Evolutionary conservation across 345 rosid species (phyloP).

Genomic region (Eucalyptus regnans): DNA sequence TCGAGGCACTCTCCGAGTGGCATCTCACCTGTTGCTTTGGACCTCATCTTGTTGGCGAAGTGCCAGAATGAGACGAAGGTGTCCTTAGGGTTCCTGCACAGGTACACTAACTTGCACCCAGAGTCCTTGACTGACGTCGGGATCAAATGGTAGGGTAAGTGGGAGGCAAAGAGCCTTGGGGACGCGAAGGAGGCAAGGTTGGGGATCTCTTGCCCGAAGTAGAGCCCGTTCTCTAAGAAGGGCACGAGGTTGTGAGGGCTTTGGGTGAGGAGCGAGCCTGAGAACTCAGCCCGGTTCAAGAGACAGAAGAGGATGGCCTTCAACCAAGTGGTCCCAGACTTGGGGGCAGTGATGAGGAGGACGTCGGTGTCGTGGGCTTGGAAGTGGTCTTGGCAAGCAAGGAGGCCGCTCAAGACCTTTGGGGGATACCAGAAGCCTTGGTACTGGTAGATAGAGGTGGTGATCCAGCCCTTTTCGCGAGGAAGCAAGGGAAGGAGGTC

Average conservation of each 20-base stretch:
- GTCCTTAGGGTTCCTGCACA: slow-evolving; percentile 9
- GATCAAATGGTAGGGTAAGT: background rate
- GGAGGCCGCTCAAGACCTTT: background rate
- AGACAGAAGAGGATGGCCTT: background rate
- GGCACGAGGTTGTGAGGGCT: slow-evolving; percentile 2
- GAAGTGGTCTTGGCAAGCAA: background rate
- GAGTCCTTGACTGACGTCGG: background rate
- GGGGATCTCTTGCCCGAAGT: background rate
- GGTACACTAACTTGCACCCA: background rate
- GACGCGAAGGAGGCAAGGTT: background rate
- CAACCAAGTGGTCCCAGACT: slow-evolving; percentile 1
- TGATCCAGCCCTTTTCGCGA: background rate
- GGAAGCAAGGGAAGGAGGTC: background rate
- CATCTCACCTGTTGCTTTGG: slow-evolving; percentile 6
- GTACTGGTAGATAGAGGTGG: background rate
- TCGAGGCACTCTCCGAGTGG: slow-evolving; percentile 15
- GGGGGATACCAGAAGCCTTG: background rate
- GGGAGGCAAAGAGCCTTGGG: background rate
- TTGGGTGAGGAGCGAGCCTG: background rate
- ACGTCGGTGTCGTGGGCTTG: background rate
- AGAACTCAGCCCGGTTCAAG: background rate
- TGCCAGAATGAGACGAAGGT: background rate
- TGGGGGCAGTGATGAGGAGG: background rate
- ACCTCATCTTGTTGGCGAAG: background rate
- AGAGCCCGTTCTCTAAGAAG: background rate